phyloP scores from a whole-genome alignment of 306 rosid species.

The Delonix regia region DNA sequence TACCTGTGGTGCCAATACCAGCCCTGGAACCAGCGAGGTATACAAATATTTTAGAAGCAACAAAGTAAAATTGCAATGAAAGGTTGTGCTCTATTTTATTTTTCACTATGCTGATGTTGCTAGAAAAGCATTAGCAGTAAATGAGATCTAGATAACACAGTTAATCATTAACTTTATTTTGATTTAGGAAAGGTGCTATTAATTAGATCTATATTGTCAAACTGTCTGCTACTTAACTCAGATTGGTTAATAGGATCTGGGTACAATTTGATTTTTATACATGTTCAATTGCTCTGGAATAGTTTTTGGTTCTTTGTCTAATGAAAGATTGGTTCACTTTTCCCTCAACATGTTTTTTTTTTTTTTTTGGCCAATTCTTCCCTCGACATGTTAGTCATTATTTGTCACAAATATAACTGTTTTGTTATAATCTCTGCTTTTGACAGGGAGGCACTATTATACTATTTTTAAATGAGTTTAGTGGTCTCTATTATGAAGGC shows the following conservation, averaged over 20 bases:
- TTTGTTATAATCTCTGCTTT: background rate
- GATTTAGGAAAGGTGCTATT: background rate
- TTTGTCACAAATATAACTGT: background rate
- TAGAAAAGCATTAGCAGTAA: constrained; percentile 1
- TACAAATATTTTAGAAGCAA: constrained; percentile 9
- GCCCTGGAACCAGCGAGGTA: constrained; percentile 97
- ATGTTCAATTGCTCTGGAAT: background rate
- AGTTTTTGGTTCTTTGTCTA: background rate
- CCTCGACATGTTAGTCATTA: background rate
- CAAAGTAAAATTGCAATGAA: constrained; percentile 1
- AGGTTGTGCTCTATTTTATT: background rate
- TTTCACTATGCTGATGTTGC: background rate
- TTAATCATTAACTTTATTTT: background rate
- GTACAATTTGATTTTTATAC: background rate
- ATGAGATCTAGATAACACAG: background rate
- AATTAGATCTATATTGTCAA: background rate
- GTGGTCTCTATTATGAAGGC: background rate
- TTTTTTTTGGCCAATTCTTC: too few relatives aligned
- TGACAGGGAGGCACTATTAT: background rate
- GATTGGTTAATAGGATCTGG: background rate
- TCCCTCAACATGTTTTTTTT: background rate
- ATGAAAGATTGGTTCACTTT: background rate
- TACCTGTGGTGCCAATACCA: constrained; percentile 58
- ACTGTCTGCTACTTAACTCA: background rate
- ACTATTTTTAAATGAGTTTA: background rate